A percentile compares a stretch with the other conserved stretches of the same genome.
These are phyloP conservation scores for Alternaria novae-zelandiae DNA, from an alignment of 2,329 filamentous ascomycete genomes.

Conservation along the genomic window DNA sequence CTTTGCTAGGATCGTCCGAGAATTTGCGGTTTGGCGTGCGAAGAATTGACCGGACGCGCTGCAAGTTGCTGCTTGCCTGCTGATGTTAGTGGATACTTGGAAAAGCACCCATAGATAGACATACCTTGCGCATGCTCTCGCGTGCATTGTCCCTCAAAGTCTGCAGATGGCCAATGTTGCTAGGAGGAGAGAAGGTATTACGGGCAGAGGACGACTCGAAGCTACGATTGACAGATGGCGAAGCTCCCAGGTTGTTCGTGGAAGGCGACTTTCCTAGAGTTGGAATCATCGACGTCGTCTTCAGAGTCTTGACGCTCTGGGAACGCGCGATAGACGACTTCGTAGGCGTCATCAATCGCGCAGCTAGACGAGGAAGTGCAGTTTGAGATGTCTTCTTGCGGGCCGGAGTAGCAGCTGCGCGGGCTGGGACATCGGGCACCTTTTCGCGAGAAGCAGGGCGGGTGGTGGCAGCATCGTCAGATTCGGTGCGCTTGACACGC, in stretches of 20 bases:
- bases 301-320: slow-evolving; percentile 57
- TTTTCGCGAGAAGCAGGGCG: slow-evolving; percentile 62
- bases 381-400: slow-evolving; percentile 44
- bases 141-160: slow-evolving; percentile 48
- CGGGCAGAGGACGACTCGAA: slow-evolving; percentile 59
- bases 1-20: slow-evolving; percentile 64
- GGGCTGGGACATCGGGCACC: slow-evolving; percentile 13
- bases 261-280: slow-evolving; percentile 60
- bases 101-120: not conserved
- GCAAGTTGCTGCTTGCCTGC: slow-evolving; percentile 53
- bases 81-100: not conserved
- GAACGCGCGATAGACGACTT: slow-evolving; percentile 73
- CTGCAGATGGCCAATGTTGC: slow-evolving; percentile 30
- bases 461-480: slow-evolving; percentile 72
- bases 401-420: slow-evolving; percentile 26
- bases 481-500: slow-evolving; percentile 70
- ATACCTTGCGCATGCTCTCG: slow-evolving; percentile 42
- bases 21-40: slow-evolving; percentile 65
- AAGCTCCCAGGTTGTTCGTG: slow-evolving; percentile 56
- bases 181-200: slow-evolving; percentile 49
- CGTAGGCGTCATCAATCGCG: slow-evolving; percentile 73
- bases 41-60: slow-evolving; percentile 69
- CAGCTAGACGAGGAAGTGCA: slow-evolving; percentile 56
- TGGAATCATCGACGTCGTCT: slow-evolving; percentile 59
- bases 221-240: slow-evolving; percentile 59